These are phyloP conservation scores for Benincasa hispida DNA, from an alignment of 306 rosid genomes.

Conservation along the genomic window DNA sequence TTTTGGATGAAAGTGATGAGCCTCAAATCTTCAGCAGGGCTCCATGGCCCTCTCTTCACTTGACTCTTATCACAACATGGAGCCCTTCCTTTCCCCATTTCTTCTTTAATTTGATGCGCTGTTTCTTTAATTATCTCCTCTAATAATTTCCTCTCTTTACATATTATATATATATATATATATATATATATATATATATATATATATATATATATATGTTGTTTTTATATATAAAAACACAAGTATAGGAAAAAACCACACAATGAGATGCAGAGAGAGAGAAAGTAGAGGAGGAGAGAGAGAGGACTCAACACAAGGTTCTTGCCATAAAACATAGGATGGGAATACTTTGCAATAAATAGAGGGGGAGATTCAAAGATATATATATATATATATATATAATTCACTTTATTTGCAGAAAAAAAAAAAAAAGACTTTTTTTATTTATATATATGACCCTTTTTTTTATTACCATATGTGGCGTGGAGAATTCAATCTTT, in stretches of 20 bases:
- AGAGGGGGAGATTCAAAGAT: constrained; percentile 23
- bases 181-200: background rate
- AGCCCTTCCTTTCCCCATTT: constrained; percentile 86
- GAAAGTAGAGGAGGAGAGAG: background rate
- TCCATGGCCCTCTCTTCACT: constrained; percentile 99
- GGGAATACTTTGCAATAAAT: constrained; percentile 26
- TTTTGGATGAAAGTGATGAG: constrained; percentile 79
- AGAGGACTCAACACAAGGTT: constrained; percentile 23
- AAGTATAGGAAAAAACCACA: background rate
- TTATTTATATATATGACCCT: too few species aligned
- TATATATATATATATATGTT: background rate
- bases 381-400: too few species aligned
- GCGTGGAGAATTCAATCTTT: too few species aligned
- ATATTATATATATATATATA: background rate
- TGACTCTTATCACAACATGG: constrained; percentile 82
- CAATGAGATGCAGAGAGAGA: background rate
- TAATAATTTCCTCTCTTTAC: background rate
- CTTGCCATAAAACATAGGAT: constrained; percentile 37
- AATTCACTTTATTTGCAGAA: too few species aligned
- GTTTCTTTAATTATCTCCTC: background rate
- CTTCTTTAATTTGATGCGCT: background rate
- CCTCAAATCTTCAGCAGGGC: constrained; percentile 68
- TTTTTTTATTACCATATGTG: too few species aligned
- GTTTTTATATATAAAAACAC: background rate
- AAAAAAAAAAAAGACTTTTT: too few species aligned